Evolutionary conservation across 1,139 yeast genomes (phyloP).

Genomic region (Candida pseudocylindracea): DNA sequence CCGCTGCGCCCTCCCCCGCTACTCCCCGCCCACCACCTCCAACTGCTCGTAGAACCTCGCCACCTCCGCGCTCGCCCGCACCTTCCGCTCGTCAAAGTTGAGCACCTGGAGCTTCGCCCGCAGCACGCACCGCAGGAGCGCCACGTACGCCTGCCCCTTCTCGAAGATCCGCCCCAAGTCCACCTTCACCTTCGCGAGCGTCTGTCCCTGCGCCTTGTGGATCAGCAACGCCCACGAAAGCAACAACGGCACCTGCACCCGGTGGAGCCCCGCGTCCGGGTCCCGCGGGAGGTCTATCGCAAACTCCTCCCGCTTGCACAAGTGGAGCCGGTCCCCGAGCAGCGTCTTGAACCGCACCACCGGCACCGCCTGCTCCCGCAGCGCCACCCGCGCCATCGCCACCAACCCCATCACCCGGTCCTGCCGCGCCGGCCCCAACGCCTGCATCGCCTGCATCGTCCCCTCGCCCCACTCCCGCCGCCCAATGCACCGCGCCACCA

Average conservation of each 20-base stretch:
- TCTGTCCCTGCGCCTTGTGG: conserved; percentile 94
- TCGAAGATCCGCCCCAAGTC: conserved; percentile 65
- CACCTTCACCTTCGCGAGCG: conserved; percentile 61
- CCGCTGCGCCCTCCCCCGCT: no score
- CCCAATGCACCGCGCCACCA: no score
- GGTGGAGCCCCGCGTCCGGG: conserved; percentile 11
- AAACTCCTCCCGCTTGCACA: conserved; percentile 62
- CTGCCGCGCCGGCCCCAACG: no score
- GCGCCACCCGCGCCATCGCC: neutral
- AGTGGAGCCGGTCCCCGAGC: conserved; percentile 11
- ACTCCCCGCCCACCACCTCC: neutral
- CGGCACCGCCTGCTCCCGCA: conserved; percentile 16
- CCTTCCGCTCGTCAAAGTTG: conserved; percentile 36
- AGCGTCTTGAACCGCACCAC: conserved; percentile 26
- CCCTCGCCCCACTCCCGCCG: no score
- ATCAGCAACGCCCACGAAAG: conserved; percentile 92
- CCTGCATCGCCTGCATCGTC: no score
- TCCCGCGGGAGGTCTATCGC: conserved; percentile 6
- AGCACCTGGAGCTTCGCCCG: conserved; percentile 60
- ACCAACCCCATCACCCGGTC: neutral
- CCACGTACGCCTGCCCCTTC: conserved; percentile 90
- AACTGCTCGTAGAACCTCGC: conserved; percentile 31
- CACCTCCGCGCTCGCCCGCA: conserved; percentile 42
- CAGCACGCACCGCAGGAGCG: conserved; percentile 67
- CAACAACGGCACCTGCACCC: conserved; percentile 56